Evolutionary conservation across 2,329 filamentous ascomycete genomes (phyloP).

Genomic region (Akanthomyces muscarius): DNA sequence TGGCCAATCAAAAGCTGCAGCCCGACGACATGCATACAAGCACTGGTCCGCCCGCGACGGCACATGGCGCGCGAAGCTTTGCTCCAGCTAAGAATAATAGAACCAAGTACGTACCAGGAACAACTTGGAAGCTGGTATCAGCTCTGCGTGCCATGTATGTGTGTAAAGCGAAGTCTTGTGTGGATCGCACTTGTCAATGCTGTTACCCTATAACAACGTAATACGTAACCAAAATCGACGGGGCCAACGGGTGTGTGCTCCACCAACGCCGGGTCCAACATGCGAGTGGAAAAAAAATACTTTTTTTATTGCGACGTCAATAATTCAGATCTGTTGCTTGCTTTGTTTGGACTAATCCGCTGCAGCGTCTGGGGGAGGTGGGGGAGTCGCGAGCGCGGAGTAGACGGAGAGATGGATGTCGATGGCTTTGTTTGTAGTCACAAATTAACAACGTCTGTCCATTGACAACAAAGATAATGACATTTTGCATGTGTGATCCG

Average conservation of each 20-base stretch:
- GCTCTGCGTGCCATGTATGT: too few species aligned
- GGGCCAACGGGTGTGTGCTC: constrained; percentile 14
- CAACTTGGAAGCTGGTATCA: too few species aligned
- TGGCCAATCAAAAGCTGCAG: constrained; percentile 1
- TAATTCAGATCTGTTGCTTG: constrained; percentile 4
- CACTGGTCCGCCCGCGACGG: background rate
- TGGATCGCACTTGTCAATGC: constrained; percentile 11
- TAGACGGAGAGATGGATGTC: background rate
- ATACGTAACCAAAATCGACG: constrained; percentile 20
- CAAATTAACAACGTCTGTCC: background rate
- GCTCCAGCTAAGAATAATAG: background rate
- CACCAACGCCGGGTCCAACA: constrained; percentile 6
- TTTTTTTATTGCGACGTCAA: background rate
- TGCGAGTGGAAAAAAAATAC: background rate
- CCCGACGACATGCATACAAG: background rate
- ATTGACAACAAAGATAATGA: background rate
- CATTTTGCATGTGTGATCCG: background rate
- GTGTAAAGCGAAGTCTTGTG: background rate
- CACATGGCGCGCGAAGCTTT: background rate
- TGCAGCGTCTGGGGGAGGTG: constrained; percentile 1
- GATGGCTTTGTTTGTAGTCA: background rate
- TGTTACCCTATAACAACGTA: constrained; percentile 31
- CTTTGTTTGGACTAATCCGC: background rate
- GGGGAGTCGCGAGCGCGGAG: background rate
- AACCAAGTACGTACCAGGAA: too few species aligned